phyloP scores from a whole-genome alignment of 2,329 filamentous ascomycete species.

The Sporothrix brasiliensis region DNA sequence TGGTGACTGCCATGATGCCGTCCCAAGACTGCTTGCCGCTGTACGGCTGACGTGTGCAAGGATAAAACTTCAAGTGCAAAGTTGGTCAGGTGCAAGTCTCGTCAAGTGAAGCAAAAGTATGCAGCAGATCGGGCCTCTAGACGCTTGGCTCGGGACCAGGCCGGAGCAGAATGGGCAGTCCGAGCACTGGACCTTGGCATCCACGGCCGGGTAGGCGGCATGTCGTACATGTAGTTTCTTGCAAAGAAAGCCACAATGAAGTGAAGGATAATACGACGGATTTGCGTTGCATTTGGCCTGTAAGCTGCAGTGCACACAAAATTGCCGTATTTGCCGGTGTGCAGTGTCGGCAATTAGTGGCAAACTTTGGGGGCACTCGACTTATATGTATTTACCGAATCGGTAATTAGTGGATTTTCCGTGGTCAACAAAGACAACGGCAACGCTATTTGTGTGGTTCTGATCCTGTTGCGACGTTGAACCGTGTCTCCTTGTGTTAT shows the following conservation, averaged over 20 bases:
- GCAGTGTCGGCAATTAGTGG: slow-evolving; percentile 2
- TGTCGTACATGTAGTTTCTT: slow-evolving; percentile 14
- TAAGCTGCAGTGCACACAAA: background rate
- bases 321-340: slow-evolving; percentile 8
- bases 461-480: slow-evolving; percentile 7
- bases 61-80: background rate
- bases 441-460: slow-evolving; percentile 8
- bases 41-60: background rate
- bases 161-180: background rate
- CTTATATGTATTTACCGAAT: slow-evolving; percentile 16
- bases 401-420: slow-evolving; percentile 1
- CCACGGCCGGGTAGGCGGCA: slow-evolving; percentile 15
- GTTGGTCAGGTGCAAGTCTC: background rate
- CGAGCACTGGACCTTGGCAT: background rate
- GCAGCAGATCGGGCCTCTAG: background rate
- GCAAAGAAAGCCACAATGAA: background rate
- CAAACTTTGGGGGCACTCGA: background rate
- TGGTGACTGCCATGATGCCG: background rate
- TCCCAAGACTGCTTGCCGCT: background rate
- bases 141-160: background rate
- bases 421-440: background rate
- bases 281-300: background rate
- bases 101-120: background rate
- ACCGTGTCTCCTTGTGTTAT: too few species aligned
- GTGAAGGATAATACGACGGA: background rate